Base-by-base conservation (phyloP, 2,329 filamentous ascomycete species). In the Apiospora aurea region DNA sequence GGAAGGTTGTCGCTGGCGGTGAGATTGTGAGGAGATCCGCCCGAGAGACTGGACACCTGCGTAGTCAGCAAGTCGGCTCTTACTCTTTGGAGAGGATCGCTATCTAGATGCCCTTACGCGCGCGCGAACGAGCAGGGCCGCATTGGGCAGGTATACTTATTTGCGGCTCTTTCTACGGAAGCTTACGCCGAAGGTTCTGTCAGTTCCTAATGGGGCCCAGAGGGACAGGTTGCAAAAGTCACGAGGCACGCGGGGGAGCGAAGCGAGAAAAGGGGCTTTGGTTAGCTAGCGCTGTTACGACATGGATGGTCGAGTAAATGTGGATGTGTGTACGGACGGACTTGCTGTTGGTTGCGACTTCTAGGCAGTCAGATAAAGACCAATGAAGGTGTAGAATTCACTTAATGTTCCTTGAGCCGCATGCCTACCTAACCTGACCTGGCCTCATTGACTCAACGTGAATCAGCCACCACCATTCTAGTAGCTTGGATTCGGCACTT, bases 1-100 rank as follows among this genome's bases (percentile, higher is more conserved):
- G 85, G 73, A 91, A 94, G 87, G 84, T 93, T 75, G 85, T 91
- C 76, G 85, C 88, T 67, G 91, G 90, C 71, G 94, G 94, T 24
- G 92, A 94, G 83, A 85, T 94, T 53, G 87, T 91, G 74, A 85
- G 88, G 80, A 89, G 94, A 76, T 94, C 87, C 76, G 86, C 85
- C 76, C 87, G 94, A 81, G 93, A 97, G 83, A 91, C 92, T 72
- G 94, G 93, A 24, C 90, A 93, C 81, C 83, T 97, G 80, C 90
- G 93, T 79, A 94, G 93, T 79, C 93, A 93, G 83, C 92, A 91
- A 80, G 92, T 95, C 74, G 93, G 93, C 71, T 90, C 92, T 75
- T 97, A 98, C 83, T 94, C 93, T 67, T 87, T 96, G 75, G 94
- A 97, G 84, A 90, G 90, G 82, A 91, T 97, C 76, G 82, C 88